Conservation (phyloP, 257 asterid species). For the Gentiana macrophylla region DNA sequence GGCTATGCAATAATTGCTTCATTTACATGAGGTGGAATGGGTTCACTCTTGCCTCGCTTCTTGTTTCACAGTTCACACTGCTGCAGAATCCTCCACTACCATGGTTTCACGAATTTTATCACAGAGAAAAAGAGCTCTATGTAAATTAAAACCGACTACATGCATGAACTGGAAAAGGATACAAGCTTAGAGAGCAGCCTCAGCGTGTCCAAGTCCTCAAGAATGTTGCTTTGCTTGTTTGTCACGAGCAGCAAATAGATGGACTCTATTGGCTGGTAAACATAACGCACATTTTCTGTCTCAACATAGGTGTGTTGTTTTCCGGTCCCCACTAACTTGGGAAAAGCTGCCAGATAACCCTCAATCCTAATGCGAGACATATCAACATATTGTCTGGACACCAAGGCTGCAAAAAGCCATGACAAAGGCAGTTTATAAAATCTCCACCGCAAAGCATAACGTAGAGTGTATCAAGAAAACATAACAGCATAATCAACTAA, state of each 20-base stretch:
- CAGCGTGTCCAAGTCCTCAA: conserved; percentile 87
- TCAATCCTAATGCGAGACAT: conserved; percentile 96
- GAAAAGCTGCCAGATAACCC: conserved; percentile 98
- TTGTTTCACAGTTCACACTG: too few species aligned
- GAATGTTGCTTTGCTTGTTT: conserved; percentile 93
- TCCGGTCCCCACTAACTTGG: conserved; percentile 89
- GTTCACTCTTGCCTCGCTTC: too few species aligned
- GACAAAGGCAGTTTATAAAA: too few species aligned
- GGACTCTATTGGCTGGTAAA: conserved; percentile 86
- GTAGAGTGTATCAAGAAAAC: too few species aligned
- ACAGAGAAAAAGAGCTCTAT: too few species aligned
- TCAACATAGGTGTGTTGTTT: conserved; percentile 87
- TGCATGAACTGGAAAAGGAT: conserved; percentile 33
- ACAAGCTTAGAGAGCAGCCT: conserved; percentile 88
- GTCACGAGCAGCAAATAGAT: conserved; percentile 90
- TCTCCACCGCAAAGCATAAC: too few species aligned
- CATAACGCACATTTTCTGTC: conserved; percentile 95
- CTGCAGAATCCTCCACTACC: too few species aligned
- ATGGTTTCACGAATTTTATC: too few species aligned
- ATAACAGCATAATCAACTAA: too few species aligned
- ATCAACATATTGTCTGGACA: conserved; percentile 92
- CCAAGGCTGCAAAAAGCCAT: conserved; percentile 48
- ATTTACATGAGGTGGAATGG: too few species aligned
- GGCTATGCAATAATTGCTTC: too few species aligned
- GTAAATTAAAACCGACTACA: too few species aligned